Evolutionary conservation across 1,139 yeast species (phyloP), one percentile per base, ranked within the genome.

Genomic region (Wickerhamomyces sp.): DNA sequence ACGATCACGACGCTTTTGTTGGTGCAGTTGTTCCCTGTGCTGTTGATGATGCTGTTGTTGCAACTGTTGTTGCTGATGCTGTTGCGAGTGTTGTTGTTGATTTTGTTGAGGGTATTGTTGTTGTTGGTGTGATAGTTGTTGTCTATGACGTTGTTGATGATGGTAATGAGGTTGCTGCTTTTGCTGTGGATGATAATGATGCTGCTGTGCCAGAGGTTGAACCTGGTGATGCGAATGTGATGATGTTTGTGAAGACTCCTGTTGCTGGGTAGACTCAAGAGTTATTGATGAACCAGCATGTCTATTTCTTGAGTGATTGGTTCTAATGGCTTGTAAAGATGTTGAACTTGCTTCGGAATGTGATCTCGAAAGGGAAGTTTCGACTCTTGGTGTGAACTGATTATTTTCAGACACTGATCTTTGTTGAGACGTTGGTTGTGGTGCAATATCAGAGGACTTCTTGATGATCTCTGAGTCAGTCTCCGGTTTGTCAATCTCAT

Each of bases 241-340:
- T 6, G 43, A 14, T 26, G 8, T n/a, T n/a, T n/a, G 30, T 31
- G 44, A 31, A 23, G 27, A 36, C n/a, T 13, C 27, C 15, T 15
- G 26, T 9, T 23, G 18, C 6, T 15, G n/a, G 10, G 39, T 27
- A 10, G 45, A 37, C 10, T 46, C 48, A 18, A 51, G 27, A 35
- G 39, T 46, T 27, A 57, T 54, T 27, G 48, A 29, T 7, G 62
- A 57, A 1, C 62, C 61, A 23, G 56, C 54, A 37, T 58, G 58
- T 50, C 63, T 55, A 40, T 57, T 57, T 44, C 62, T 50, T 18
- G 58, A 46, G 45, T 59, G 62, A 39, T 58, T 54, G n/a, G 58
- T 56, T 36, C 49, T 51, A 36, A 51, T 42, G 7, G 41, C n/a
- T 27, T 36, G 36, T 29, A 41, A 29, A 9, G 23, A n/a, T 14